Evolutionary conservation across 108 stramenopile genomes (phyloP), one percentile per base, ranked within the genome.

Genomic region (Nannochloropsis oceanica): DNA sequence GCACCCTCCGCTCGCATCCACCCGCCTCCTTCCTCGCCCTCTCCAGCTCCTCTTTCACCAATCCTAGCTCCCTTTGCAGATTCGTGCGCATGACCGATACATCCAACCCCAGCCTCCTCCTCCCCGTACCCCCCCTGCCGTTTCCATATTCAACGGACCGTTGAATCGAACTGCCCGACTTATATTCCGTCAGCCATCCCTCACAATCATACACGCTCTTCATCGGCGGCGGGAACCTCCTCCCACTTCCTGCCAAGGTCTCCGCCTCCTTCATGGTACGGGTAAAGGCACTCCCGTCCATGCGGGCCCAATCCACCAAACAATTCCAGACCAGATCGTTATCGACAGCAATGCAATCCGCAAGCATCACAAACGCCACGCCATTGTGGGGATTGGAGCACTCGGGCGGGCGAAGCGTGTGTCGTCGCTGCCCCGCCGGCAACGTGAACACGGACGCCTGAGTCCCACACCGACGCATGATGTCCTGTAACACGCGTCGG

Each of bases 271-370:
- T 18, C 46, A 18, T 50, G 46, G 46, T 50, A 13, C 18, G 46
- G 14, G 46, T 50, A 18, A 50, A 0, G 14, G 46, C 46, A 14
- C 14, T 14, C 46, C 84, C 26, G 43, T 87, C 86, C 27, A 87
- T 83, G 10, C 27, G 26, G 25, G 34, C 26, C 43, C 82, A 82
- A 83, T 87, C 83, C 43, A 87, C 43, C 42, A 87, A 43, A 46
- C 83, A 79, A n/a, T 87, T 87, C 42, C 26, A 87, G n/a, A 83
- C 80, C 25, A 84, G 18, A 83, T 87, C 86, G 1, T 83, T n/a
- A n/a, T 87, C 86, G 79, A 86, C 81, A 24, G 20, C 50, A 14
- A 86, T 25, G 42, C 43, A 43, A 22, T 81, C 81, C 11, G 43
- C 79, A 11, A 81, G 20, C 20, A 20, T 59, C 20, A 12, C 12